Evolutionary conservation across 352 stramenopile species (phyloP).

Genomic region (Peronosclerospora sorghi): DNA sequence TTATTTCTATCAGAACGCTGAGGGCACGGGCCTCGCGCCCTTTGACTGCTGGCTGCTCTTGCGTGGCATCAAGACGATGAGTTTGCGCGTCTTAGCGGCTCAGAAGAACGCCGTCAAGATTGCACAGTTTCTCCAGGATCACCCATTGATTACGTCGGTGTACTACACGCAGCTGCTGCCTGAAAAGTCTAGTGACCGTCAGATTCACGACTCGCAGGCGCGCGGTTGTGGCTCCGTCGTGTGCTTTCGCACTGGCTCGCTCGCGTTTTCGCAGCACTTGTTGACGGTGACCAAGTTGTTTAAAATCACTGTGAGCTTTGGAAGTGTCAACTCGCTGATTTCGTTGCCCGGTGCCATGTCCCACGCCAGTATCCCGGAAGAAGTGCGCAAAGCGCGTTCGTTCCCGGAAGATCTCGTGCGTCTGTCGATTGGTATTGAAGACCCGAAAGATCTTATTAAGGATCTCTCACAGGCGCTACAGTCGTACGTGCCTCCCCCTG

Average conservation of each 20-base stretch:
- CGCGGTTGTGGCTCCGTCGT: conserved; percentile 82
- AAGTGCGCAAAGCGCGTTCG: conserved; percentile 82
- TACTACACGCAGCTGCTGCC: conserved; percentile 88
- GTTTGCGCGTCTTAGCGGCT: conserved; percentile 64
- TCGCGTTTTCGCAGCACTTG: conserved; percentile 83
- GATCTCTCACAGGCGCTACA: conserved; percentile 88
- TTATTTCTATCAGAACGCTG: conserved; percentile 88
- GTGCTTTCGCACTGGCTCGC: conserved; percentile 81
- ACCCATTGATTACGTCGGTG: conserved; percentile 76
- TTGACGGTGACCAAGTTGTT: conserved; percentile 89
- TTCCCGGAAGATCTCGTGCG: conserved; percentile 92
- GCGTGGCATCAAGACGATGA: conserved; percentile 87
- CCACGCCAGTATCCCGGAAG: conserved; percentile 88
- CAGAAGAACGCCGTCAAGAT: conserved; percentile 87
- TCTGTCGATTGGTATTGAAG: conserved; percentile 92
- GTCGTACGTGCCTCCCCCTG: conserved; percentile 41
- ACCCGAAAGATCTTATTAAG: conserved; percentile 88
- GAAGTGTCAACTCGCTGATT: conserved; percentile 88
- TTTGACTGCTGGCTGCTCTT: conserved; percentile 87
- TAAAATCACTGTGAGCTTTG: conserved; percentile 91
- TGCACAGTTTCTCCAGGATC: conserved; percentile 81
- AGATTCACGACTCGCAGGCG: conserved; percentile 82
- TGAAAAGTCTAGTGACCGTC: conserved; percentile 41
- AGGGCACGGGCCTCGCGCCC: conserved; percentile 80
- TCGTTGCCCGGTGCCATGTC: conserved; percentile 91